These are phyloP conservation scores for Puccinellia tenuiflora DNA, from an alignment of 176 grass and related monocot species.

Conservation along the genomic window DNA sequence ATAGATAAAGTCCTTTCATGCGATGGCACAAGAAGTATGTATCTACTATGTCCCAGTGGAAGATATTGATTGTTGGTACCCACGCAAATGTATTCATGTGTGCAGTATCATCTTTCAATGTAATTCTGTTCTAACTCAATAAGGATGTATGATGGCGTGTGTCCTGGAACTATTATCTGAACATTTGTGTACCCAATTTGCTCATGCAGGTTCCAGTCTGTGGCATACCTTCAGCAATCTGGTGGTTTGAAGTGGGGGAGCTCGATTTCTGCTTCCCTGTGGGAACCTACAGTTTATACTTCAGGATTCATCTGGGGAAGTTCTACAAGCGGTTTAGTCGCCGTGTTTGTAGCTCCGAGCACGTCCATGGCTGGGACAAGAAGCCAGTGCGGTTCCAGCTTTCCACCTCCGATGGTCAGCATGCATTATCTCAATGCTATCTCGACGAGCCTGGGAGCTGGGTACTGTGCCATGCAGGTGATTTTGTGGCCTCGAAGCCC, in stretches of 20 bases:
- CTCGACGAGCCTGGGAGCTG: constrained; percentile 64
- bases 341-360: constrained; percentile 46
- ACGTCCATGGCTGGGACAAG: constrained; percentile 81
- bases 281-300: constrained; percentile 78
- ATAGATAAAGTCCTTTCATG: not conserved
- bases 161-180: not conserved
- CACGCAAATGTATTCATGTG: not conserved
- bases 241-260: constrained; percentile 96
- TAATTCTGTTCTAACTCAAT: not conserved
- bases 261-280: constrained; percentile 77
- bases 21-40: not conserved
- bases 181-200: not conserved
- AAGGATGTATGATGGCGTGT: not conserved
- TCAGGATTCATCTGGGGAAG: constrained; percentile 73
- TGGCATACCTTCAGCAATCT: constrained; percentile 94
- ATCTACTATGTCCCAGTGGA: constrained; percentile 15
- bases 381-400: constrained; percentile 87
- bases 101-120: not conserved
- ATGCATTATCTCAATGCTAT: constrained; percentile 53
- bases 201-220: constrained; percentile 58
- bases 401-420: constrained; percentile 61
- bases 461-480: constrained; percentile 70
- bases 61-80: not conserved
- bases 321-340: constrained; percentile 62
- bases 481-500: constrained; percentile 55